phyloP scores from a whole-genome alignment of 75 land plant genomes.

The Cupressus sempervirens region DNA sequence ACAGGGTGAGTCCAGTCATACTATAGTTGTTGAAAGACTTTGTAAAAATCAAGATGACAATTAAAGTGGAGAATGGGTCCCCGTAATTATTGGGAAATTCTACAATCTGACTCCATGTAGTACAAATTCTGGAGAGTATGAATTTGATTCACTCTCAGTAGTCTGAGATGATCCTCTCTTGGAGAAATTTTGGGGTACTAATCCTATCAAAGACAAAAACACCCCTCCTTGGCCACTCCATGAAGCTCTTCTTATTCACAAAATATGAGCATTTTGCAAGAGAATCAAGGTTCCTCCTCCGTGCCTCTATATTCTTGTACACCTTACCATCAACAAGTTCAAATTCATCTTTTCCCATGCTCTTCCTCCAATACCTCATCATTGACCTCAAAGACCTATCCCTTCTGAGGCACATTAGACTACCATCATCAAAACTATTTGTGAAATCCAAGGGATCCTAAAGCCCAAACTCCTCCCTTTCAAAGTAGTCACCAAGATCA shows the following conservation, averaged over 20 bases:
- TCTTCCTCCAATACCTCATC: background rate
- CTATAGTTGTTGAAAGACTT: too few relatives aligned
- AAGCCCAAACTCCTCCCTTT: too few relatives aligned
- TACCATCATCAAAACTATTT: background rate
- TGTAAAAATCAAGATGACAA: too few relatives aligned
- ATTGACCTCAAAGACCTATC: conserved; percentile 7
- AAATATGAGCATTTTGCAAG: conserved; percentile 19
- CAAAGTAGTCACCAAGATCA: too few relatives aligned
- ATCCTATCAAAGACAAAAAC: conserved; percentile 13
- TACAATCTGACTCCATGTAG: too few relatives aligned
- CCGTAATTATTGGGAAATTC: too few relatives aligned
- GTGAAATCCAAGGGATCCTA: background rate
- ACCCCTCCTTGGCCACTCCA: conserved; percentile 14
- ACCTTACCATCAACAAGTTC: background rate
- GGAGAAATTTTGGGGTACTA: too few relatives aligned
- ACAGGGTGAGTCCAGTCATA: too few relatives aligned
- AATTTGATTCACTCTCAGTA: too few relatives aligned
- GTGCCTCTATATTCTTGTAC: conserved; percentile 16
- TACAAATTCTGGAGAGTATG: too few relatives aligned
- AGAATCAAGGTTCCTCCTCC: conserved; percentile 40
- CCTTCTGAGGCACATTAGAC: background rate
- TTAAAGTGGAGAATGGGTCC: too few relatives aligned
- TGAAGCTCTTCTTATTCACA: conserved; percentile 9
- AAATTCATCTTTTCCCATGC: background rate
- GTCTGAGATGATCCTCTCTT: conserved; percentile 18